Evolutionary conservation across 345 rosid genomes (phyloP), one percentile per base, ranked within the genome.

Genomic region (Populus davidiana): DNA sequence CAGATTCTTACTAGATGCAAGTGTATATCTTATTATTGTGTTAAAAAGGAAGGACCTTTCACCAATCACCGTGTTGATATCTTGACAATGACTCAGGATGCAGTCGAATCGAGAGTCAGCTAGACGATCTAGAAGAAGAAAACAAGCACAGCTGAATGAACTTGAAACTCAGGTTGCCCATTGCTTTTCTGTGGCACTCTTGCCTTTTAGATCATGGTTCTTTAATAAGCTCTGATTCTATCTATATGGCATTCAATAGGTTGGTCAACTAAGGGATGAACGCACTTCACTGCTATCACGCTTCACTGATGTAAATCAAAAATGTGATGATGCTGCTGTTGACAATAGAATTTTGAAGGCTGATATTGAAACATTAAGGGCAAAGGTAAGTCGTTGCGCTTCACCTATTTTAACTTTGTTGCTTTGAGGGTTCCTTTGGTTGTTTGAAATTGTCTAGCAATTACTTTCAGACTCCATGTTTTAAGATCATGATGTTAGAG

Each of bases 41-140:
- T 52, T 23, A 20, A 70, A 62, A 71, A 56, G 16, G 29, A 50
- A 21, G 41, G 20, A 17, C 31, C 11, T 14, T 75, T 67, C 23
- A 56, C 70, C 9, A 27, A 74, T 69, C 78, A 66, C 72, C 70
- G 61, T 59, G 38, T 8, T 33, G 62, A 63, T 50, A 29, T 80
- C 12, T 71, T 82, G 74, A 52, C 76, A 77, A 69, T 85, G 79
- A 23, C 33, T 29, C 85, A 96, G 99, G 90, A 94, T 92, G 98
- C 84, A 82, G 83, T 96, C 99, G 61, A 96, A 96, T 89, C 91
- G 98, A 79, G 99, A 96, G 88, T 96, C 99, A 47, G 98, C 99
- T 54, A 91, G 98, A 79, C 97, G 98, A 23, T 96, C 98, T 72
- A 88, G 99, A 87, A 88, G 91, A 85, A 90, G 97, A 85, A 96